Percentiles rank a stretch among this genome's conserved stretches.
phyloP scores from a whole-genome alignment of 345 rosid genomes.

The Pistacia atlantica region DNA sequence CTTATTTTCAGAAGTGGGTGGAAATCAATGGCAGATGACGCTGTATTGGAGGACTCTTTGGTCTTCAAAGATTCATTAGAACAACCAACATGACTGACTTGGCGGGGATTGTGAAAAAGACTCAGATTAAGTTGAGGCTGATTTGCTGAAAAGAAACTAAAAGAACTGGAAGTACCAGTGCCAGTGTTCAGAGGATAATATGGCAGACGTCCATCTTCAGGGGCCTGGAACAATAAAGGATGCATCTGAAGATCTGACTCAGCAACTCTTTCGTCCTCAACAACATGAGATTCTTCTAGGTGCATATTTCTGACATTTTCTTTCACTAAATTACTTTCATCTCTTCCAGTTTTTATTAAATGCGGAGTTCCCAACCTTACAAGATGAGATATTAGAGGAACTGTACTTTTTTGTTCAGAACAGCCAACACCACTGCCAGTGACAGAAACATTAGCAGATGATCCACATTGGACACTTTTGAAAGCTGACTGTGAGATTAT shows the following conservation, averaged over 20 bases:
- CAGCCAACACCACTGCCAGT: slow-evolving; percentile 27
- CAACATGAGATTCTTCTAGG: slow-evolving; percentile 42
- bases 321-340: slow-evolving; percentile 32
- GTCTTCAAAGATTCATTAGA: slow-evolving; percentile 40
- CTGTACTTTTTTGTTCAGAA: slow-evolving; percentile 42
- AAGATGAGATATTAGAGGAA: slow-evolving; percentile 34
- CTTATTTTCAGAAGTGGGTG: slow-evolving; percentile 87
- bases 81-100: slow-evolving; percentile 42
- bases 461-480: slow-evolving; percentile 42
- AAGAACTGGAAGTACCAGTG: slow-evolving; percentile 48
- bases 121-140: slow-evolving; percentile 80
- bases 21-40: slow-evolving; percentile 60
- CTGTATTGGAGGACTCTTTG: slow-evolving; percentile 39
- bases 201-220: slow-evolving; percentile 59
- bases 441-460: slow-evolving; percentile 33
- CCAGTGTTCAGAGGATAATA: slow-evolving; percentile 50
- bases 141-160: slow-evolving; percentile 73
- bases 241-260: slow-evolving; percentile 80
- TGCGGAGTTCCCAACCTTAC: slow-evolving; percentile 22
- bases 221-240: slow-evolving; percentile 79
- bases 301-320: slow-evolving; percentile 35
- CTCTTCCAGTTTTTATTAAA: slow-evolving; percentile 24
- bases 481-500: slow-evolving; percentile 74
- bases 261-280: slow-evolving; percentile 42
- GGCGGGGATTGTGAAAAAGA: slow-evolving; percentile 69